These are phyloP conservation scores for Fusarium phyllophilum DNA, from an alignment of 2,329 filamentous ascomycete species.

Conservation along the genomic window DNA sequence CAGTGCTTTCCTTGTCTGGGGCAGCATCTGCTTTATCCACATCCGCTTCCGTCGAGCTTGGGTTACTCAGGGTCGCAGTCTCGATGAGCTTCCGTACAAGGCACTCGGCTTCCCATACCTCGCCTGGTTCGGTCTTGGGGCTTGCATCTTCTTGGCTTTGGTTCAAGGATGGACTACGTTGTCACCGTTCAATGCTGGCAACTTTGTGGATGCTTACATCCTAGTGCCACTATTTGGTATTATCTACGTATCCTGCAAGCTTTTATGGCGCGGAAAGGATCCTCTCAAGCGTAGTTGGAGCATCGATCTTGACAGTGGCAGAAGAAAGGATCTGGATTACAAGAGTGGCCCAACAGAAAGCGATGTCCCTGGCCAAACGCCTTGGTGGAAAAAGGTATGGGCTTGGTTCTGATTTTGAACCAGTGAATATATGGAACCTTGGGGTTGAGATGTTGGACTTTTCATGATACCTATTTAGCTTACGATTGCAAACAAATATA, in stretches of 20 bases:
- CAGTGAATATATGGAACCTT: not conserved
- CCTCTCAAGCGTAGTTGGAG: conserved; percentile 60
- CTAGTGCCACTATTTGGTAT: conserved; percentile 67
- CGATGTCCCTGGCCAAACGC: conserved; percentile 41
- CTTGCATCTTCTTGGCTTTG: conserved; percentile 68
- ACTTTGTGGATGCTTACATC: conserved; percentile 73
- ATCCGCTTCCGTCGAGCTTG: conserved; percentile 76
- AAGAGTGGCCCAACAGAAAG: conserved; percentile 47
- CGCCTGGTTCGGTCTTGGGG: conserved; percentile 66
- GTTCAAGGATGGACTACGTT: conserved; percentile 71
- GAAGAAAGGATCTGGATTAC: conserved; percentile 64
- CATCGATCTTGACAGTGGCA: conserved; percentile 66
- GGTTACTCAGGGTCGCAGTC: conserved; percentile 64
- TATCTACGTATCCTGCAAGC: conserved; percentile 66
- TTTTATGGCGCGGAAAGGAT: conserved; percentile 61
- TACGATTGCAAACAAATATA: not conserved
- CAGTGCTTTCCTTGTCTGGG: conserved; percentile 79
- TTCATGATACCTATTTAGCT: not conserved
- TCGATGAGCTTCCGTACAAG: conserved; percentile 65
- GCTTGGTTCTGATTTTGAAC: conserved; percentile 51
- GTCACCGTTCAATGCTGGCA: conserved; percentile 65
- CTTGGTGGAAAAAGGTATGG: conserved; percentile 58
- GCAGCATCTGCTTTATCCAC: conserved; percentile 74
- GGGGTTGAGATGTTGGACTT: no score
- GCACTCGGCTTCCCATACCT: conserved; percentile 66